Evolutionary conservation across 1,284 basidiomycete genomes (phyloP), one percentile per base, ranked within the genome.

Genomic region (Pulveroboletus sp.): DNA sequence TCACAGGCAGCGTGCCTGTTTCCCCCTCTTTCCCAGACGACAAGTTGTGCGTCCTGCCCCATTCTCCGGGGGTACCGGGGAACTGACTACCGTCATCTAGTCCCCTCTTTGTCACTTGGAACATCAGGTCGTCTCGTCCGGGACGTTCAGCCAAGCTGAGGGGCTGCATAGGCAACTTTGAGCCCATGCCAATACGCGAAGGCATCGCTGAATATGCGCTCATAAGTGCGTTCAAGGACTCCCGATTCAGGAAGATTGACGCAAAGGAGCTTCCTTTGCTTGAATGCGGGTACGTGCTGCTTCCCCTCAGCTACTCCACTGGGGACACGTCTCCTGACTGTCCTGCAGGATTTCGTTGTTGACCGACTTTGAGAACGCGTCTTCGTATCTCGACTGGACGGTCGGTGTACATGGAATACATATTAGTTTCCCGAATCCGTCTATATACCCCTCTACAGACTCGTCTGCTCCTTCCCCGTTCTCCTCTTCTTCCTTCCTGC

Each of bases 71-170:
- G n/a, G n/a, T n/a, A n/a, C n/a, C n/a, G n/a, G n/a, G n/a, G n/a
- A n/a, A 24, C 52, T 49, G 33, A 62, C 20, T 15, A 48, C n/a
- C 46, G 31, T 38, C 33, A 12, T 46, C 35, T 63, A 96, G 94
- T 73, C 94, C 95, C 9, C 79, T 99, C 55, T 99, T 99, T 74
- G 93, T 99, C 35, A 98, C 96, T 3, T 99, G 96, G 96, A 96
- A 94, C 76, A 91, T 78, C 51, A 82, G 77, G 59, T 80, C 81
- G 52, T 78, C 81, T 58, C 81, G 83, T 60, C 72, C 83, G 25
- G 83, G 84, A 43, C 80, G 82, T 58, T 74, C 83, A 25, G 79
- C 85, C 38, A 78, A 85, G 46, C 78, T 99, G 58, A 80, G 96
- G 58, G 96, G 96, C 25, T 99, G 96, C 75, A 98, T 99, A 64